Percentiles rank a stretch among this genome's conserved stretches.
Conservation (phyloP, 345 rosid genomes). For the Lenwebbia sp. region DNA sequence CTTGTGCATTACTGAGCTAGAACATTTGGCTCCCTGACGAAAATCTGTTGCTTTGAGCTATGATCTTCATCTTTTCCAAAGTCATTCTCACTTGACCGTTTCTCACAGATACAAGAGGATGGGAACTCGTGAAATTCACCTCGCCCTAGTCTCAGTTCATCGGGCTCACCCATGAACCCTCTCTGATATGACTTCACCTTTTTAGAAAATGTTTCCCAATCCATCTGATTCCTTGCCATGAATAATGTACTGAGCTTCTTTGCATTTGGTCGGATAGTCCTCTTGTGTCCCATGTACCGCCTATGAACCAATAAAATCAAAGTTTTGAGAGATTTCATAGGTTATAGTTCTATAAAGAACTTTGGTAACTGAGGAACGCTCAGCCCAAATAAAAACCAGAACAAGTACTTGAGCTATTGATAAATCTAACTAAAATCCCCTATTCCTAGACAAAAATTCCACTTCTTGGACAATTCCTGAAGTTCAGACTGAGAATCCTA, state of each 20-base stretch:
- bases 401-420: not conserved
- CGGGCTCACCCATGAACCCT: conserved; percentile 98
- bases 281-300: conserved; percentile 95
- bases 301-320: conserved; percentile 17
- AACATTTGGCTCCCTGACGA: not conserved
- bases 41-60: not conserved
- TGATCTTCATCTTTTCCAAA: conserved; percentile 12
- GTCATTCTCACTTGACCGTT: conserved; percentile 15
- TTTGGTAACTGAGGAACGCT: not conserved
- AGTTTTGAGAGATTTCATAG: not conserved
- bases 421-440: not conserved
- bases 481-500: not conserved
- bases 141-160: conserved; percentile 75
- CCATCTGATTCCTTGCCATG: conserved; percentile 54
- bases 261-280: conserved; percentile 93
- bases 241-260: conserved; percentile 78
- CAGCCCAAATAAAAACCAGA: not conserved
- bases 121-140: conserved; percentile 94
- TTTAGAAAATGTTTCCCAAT: conserved; percentile 69
- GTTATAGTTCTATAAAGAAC: not conserved
- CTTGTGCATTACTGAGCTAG: not conserved
- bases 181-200: conserved; percentile 85
- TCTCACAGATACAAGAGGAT: conserved; percentile 69
- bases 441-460: not conserved
- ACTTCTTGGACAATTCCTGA: not conserved